Base-by-base conservation (phyloP, 371 early-diverging fungal genomes). In the Mucor mucedo region DNA sequence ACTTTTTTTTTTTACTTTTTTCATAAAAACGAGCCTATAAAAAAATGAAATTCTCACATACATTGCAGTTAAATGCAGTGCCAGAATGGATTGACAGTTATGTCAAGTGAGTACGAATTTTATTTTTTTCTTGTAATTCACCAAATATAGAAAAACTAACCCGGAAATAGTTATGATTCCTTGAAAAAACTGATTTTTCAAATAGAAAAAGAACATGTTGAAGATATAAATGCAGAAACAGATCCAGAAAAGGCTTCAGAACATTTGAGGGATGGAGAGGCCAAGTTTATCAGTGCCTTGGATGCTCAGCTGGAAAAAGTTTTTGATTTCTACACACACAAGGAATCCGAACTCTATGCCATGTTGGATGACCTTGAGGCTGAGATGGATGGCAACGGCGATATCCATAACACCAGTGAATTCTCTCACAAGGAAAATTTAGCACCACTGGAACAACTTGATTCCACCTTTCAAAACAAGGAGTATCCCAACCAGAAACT, bases 11-110 rank as follows among this genome's bases (percentile, higher is more conserved):
- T 54, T 44, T 42, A 21, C 33, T 47, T n/a, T 49, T 29, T 30
- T 9, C 7, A 44, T 6, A 13, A n/a, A 21, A 21, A 21, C 21
- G 21, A 21, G 21, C 21, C 21, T 21, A 21, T 27, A 61, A 32
- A 28, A 52, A 50, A 62, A 95, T 96, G 95, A 96, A 94, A 83
- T 96, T 96, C 66, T 91, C 93, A 14, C 92, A 92, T 75, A 84
- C 89, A 30, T 83, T 96, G 55, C 89, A 90, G 74, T 88, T 96
- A 65, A 96, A 96, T 74, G 87, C 93, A 45, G 93, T 91, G 38
- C 95, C 95, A 44, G 95, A 95, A 68, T 96, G 96, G 96, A 84
- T 85, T 62, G 93, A 93, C 65, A 78, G 85, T 67, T 92, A 92
- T 66, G 63, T 93, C 56, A 86, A 86, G 85, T 87, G 82, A 79